A percentile compares a stretch with the other conserved stretches of the same genome.
These are phyloP conservation scores for Nyctanthes arbortristis DNA, from an alignment of 257 asterid species.

Conservation along the genomic window DNA sequence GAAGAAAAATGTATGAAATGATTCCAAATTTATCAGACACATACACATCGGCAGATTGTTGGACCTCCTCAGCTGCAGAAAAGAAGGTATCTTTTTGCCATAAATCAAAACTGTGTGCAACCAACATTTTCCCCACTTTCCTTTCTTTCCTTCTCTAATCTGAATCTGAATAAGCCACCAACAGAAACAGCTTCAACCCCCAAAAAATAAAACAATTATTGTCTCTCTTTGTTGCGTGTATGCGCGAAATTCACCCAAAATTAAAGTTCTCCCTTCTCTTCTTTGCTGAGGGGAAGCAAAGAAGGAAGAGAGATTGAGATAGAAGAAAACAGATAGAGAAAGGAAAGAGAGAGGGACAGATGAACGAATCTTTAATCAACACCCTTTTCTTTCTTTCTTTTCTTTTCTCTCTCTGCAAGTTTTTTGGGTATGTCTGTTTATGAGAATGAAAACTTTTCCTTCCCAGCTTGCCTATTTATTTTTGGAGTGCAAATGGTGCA, in stretches of 20 bases:
- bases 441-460: neutral
- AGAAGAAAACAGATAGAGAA: constrained; percentile 26
- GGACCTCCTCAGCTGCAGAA: constrained; percentile 95
- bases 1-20: neutral
- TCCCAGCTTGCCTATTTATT: neutral
- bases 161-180: constrained; percentile 24
- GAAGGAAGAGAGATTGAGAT: constrained; percentile 49
- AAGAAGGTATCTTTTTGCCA: constrained; percentile 92
- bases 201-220: neutral
- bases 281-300: constrained; percentile 48
- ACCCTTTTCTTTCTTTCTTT: constrained; percentile 19
- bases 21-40: constrained; percentile 24
- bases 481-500: neutral
- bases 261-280: constrained; percentile 41
- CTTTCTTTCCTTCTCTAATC: constrained; percentile 9
- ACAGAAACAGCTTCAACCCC: constrained; percentile 21
- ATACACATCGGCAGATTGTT: constrained; percentile 81
- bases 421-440: constrained; percentile 26
- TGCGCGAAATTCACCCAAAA: constrained; percentile 14
- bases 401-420: constrained; percentile 32
- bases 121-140: constrained; percentile 57
- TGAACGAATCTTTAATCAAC: constrained; percentile 37
- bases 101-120: constrained; percentile 77
- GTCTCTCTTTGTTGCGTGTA: neutral
- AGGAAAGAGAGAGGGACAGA: constrained; percentile 40